Base-by-base conservation (phyloP, 768 basidiomycete genomes). In the Tubosaeta brunneosetosa region DNA sequence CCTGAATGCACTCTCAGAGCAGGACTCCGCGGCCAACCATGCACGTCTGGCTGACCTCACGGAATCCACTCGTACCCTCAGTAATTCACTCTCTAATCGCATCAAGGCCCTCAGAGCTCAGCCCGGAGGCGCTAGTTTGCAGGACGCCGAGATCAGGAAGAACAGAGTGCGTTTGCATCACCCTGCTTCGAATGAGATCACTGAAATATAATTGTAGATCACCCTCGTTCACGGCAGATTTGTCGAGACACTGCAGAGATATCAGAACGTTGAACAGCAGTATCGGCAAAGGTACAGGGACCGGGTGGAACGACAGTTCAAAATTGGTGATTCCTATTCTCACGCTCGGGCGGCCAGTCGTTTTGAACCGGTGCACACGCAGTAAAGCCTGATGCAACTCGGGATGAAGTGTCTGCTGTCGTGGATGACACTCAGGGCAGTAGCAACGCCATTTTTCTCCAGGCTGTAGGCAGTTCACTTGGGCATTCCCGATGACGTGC, bases 371-470 rank as follows among this genome's bases (percentile, higher is more conserved):
- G 14, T 31, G 29, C 11, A 1, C 19, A 27, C 19, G 3, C 53
- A 90, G 91, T 92, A 43, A 94, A 94, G 68, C 90, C 91, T 3
- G 82, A 91, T 60, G 93, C 93, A 17, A 84, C 90, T 27, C 79
- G 81, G 11, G 85, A 91, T 53, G 91, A 95, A 64, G 74, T 95
- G 33, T 74, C 79, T 52, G 74, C 82, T 26, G 82, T 84, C 33
- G 83, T 87, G 3, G 76, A 87, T 47, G 82, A 86, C 56, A 82
- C 80, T 50, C 73, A 73, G 52, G 78, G 81, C 27, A 79, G 79
- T 33, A 49, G 47, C 40, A 81, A 75, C 26, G 85, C 90, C 63
- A 83, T 94, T 41, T 95, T 95, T 72, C 79, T 84, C 13, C 82
- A 88, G 62, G 87, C 88, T 38, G 87, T 86, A 50, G 34, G 65